Conservation (phyloP, 202 grass and related monocot species). For the Sporobolus alterniflorus region DNA sequence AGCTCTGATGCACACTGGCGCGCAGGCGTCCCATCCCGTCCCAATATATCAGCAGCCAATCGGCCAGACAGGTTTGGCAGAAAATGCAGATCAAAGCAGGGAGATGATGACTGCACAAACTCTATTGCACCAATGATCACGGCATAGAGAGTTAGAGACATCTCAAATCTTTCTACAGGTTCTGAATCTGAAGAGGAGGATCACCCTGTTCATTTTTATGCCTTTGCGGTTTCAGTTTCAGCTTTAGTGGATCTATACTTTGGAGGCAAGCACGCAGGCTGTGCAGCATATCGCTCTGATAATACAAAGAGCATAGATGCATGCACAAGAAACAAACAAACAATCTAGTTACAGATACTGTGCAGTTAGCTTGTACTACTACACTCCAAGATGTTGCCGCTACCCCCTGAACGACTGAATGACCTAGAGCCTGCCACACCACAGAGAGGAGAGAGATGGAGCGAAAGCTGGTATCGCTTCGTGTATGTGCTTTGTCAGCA, state of each 20-base stretch:
- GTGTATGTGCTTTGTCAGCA: constrained; percentile 50
- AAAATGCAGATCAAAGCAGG: background rate
- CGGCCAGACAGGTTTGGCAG: constrained; percentile 5
- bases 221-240: background rate
- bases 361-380: constrained; percentile 15
- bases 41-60: background rate
- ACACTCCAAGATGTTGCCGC: constrained; percentile 22
- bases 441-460: constrained; percentile 8
- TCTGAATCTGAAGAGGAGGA: constrained; percentile 19
- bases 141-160: background rate
- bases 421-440: constrained; percentile 17
- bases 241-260: constrained; percentile 14
- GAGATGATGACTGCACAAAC: constrained; percentile 25
- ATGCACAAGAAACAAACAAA: constrained; percentile 46
- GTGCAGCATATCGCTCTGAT: background rate
- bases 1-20: background rate
- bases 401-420: constrained; percentile 17
- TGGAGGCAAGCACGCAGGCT: constrained; percentile 3
- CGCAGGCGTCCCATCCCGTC: constrained; percentile 21
- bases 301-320: background rate
- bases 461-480: constrained; percentile 48
- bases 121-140: constrained; percentile 27
- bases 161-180: constrained; percentile 30
- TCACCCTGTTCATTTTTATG: constrained; percentile 38
- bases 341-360: constrained; percentile 52